Evolutionary conservation across 441 rosid species (phyloP), one percentile per base, ranked within the genome.

Genomic region (Daphne laureola): DNA sequence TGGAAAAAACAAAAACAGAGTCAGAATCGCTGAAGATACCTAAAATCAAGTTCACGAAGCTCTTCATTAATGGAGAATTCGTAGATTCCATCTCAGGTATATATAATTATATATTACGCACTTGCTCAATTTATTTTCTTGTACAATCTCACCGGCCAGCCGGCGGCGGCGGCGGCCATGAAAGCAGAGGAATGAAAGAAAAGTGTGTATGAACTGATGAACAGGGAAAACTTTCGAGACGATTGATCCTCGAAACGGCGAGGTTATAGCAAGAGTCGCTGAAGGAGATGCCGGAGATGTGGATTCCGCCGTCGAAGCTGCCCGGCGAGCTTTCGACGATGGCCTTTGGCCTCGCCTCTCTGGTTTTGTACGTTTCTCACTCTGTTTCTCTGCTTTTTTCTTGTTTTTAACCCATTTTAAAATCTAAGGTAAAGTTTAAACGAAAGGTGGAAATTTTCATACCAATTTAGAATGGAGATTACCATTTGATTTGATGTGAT

Each of bases 261-360:
- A 76, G 16, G 79, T 73, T 15, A 76, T 73, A 11, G 64, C 83
- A 2, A 73, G 66, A 49, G 49, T 87, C 14, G 82, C 92, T 0
- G 82, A 73, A 53, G 96, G 95, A 61, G 85, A 73, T 12, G 70
- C 64, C 53, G 95, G 75, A 46, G 98, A 91, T 46, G 52, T 87
- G 18, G 87, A 91, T 62, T 63, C 76, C 67, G 98, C 90, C 3
- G 98, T 87, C 25, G 69, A 65, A 48, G 88, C 92, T 17, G 96
- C 98, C 1, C 96, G 95, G 23, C 63, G 65, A 4, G 95, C 96
- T 21, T 87, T 90, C 44, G 95, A 90, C 45, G 49, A 73, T 49
- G 98, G 98, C 8, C 89, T 88, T 6, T 87, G 98, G 96, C 93
- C 98, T 7, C 92, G 96, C 57, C 45, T 85, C 56, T 43, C 86